Evolutionary conservation across 805 yeast genomes (phyloP).

Genomic region (Teunomyces aglyptinius): DNA sequence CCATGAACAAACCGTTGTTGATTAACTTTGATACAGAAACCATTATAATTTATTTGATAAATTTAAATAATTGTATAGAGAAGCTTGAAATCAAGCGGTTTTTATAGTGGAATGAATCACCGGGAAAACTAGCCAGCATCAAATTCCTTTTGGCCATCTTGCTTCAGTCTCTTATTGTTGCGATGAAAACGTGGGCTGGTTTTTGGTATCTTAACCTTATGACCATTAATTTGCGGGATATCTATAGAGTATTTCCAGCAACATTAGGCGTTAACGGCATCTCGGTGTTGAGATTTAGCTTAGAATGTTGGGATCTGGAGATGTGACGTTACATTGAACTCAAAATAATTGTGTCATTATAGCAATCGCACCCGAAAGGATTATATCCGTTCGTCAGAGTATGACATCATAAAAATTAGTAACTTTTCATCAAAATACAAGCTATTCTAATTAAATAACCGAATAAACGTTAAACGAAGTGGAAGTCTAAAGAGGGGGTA

Average conservation of each 20-base stretch:
- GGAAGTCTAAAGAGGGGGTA: background rate
- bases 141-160: too few species aligned
- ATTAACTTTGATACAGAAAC: conserved; percentile 29
- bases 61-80: background rate
- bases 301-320: background rate
- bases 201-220: background rate
- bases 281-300: background rate
- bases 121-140: background rate
- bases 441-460: background rate
- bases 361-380: too few species aligned
- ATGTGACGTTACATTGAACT: too few species aligned
- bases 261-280: background rate
- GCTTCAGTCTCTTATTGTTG: background rate
- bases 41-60: conserved; percentile 13
- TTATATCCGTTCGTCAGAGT: too few species aligned
- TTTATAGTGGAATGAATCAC: background rate
- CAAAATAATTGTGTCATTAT: too few species aligned
- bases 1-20: conserved; percentile 30
- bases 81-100: background rate
- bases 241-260: background rate
- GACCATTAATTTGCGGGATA: background rate
- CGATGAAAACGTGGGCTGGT: background rate
- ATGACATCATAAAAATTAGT: too few species aligned
- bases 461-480: background rate
- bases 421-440: too few species aligned